Evolutionary conservation across 139 green algal species (phyloP).

Genomic region (Chlamydomonas eustigma): DNA sequence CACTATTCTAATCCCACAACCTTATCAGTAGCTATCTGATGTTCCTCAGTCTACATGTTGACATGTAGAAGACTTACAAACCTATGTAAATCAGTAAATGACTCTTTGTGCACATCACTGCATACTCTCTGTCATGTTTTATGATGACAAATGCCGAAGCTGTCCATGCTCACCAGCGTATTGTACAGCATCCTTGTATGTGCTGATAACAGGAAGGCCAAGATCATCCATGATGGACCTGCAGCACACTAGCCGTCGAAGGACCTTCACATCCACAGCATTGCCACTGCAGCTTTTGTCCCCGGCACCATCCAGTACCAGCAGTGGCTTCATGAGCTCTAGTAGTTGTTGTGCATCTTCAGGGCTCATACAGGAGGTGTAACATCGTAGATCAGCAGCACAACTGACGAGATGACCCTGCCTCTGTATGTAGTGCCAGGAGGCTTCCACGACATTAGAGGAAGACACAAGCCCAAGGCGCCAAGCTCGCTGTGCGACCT

Average conservation of each 20-base stretch:
- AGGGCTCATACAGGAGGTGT: background rate
- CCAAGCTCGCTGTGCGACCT: background rate
- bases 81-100: no score
- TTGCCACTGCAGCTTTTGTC: constrained; percentile 1
- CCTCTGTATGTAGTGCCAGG: background rate
- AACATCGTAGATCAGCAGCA: background rate
- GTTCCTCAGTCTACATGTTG: no score
- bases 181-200: constrained; percentile 15
- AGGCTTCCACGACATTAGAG: background rate
- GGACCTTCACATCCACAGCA: background rate
- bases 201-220: constrained; percentile 25
- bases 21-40: no score
- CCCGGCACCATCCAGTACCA: background rate
- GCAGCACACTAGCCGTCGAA: constrained; percentile 23
- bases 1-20: no score
- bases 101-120: no score
- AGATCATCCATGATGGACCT: constrained; percentile 53
- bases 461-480: background rate
- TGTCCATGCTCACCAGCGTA: constrained; percentile 37
- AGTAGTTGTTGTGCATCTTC: background rate
- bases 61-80: no score
- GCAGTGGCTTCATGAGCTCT: background rate
- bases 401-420: constrained; percentile 10
- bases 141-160: no score
- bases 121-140: no score